Base-by-base conservation (phyloP, 2,329 filamentous ascomycete species). In the Colletotrichum sp. region DNA sequence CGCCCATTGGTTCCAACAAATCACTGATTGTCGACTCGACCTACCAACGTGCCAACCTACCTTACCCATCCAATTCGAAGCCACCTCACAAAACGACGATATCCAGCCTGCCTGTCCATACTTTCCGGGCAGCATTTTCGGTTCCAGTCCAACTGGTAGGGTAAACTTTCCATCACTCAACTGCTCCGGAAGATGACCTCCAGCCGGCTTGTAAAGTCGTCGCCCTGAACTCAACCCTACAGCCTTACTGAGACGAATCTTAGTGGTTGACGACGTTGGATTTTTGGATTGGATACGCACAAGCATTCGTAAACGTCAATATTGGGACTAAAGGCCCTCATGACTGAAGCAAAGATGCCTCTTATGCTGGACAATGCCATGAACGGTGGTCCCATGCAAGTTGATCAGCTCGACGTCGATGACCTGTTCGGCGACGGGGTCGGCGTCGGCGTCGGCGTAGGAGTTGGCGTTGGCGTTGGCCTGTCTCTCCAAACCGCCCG, bases 361-460 rank as follows among this genome's bases (percentile, higher is more conserved):
- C 82, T 90, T 81, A 91, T 91, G 81, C 87, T 92, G 84, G 91
- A 91, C 69, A 86, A 88, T 69, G 84, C 65, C 65, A 79, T 82
- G 77, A 77, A 88, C 76, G 87, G 88, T 30, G 84, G 85, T n/a
- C 30, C 28, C 52, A 88, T 92, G 83, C 86, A 88, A 49, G 87
- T 88, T 71, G 85, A 88, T 72, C 85, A 91, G 79, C 87, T 93
- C 79, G 91, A 92, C 79, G 92, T 94, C 57, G 92, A 94, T 81
- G 94, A 96, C 82, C 88, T 96, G 39, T 96, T 96, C 82, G 94
- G 93, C 49, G 94, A 95, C 82, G 90, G 92, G 78, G 90, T 92
- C 82, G 90, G 44, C 18, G 44, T 49, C n/a, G 44, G 44, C 44
- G 44, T 93, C 79, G 90, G 92, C 78, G 90, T 92, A 82, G 88